These are phyloP conservation scores for Microglena sp. DNA, from an alignment of 139 green algal species.

Conservation along the genomic window DNA sequence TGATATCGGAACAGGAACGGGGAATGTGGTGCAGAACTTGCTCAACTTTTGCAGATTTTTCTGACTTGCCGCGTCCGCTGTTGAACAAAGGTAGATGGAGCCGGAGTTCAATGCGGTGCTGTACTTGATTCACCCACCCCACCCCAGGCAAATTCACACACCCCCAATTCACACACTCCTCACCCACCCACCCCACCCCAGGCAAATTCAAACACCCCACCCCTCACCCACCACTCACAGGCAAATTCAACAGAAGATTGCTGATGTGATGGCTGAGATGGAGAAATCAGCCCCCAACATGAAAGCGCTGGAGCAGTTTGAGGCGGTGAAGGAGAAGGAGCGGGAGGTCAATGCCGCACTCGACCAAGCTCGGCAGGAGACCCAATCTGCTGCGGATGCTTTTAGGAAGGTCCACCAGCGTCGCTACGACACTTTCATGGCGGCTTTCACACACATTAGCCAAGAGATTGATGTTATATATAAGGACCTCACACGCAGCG, in stretches of 20 bases:
- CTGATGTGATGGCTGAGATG: conserved; percentile 38
- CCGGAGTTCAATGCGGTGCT: too few relatives aligned
- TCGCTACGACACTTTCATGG: conserved; percentile 70
- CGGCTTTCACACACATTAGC: conserved; percentile 79
- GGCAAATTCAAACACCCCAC: too few relatives aligned
- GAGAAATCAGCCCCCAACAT: conserved; percentile 59
- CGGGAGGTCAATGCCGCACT: conserved; percentile 40
- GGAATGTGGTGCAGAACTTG: too few relatives aligned
- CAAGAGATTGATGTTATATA: conserved; percentile 85
- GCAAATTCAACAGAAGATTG: conserved; percentile 16
- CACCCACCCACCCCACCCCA: too few relatives aligned
- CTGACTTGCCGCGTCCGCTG: too few relatives aligned
- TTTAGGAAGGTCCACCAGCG: conserved; percentile 62
- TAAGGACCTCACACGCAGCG: conserved; percentile 72
- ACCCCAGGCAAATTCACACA: too few relatives aligned
- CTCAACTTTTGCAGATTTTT: too few relatives aligned
- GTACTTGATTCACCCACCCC: too few relatives aligned
- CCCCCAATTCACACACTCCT: too few relatives aligned
- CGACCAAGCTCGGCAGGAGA: conserved; percentile 50
- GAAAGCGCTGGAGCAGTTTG: conserved; percentile 91
- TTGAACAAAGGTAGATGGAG: too few relatives aligned
- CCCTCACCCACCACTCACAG: not conserved
- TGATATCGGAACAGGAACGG: too few relatives aligned
- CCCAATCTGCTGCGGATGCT: conserved; percentile 7
- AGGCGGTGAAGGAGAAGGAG: conserved; percentile 67